Percentiles rank a stretch among this genome's conserved stretches.
phyloP scores from a whole-genome alignment of 148 eudicot species.

The Bassia scoparia region DNA sequence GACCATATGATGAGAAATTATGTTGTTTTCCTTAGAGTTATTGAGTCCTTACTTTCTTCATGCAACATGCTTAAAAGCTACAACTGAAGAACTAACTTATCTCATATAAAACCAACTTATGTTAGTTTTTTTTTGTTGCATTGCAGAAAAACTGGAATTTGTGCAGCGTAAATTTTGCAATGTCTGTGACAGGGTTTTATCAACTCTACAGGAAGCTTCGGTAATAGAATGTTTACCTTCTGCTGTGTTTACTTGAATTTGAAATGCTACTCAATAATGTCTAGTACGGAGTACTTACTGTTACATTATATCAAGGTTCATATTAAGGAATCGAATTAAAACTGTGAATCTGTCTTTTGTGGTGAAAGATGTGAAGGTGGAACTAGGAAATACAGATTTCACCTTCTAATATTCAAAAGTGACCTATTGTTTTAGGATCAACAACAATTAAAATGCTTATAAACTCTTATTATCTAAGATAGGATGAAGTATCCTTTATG shows the following conservation, averaged over 20 bases:
- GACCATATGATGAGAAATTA: no score
- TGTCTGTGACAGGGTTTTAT: conserved; percentile 24
- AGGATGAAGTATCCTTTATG: background rate
- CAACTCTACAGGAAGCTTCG: conserved; percentile 23
- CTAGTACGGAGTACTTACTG: no score
- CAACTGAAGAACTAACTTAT: no score
- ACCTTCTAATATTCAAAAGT: background rate
- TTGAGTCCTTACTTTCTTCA: no score
- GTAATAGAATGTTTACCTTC: conserved; percentile 3
- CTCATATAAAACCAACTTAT: background rate
- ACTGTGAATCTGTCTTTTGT: no score
- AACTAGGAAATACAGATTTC: background rate
- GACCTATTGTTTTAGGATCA: background rate
- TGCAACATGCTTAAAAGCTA: no score
- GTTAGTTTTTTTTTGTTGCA: background rate
- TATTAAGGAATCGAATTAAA: no score
- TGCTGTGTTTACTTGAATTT: no score
- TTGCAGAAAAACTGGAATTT: conserved; percentile 31
- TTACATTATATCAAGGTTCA: no score
- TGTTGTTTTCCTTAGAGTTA: no score
- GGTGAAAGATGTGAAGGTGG: no score
- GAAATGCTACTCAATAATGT: no score
- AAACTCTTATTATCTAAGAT: background rate
- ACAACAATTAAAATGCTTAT: background rate
- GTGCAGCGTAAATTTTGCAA: conserved; percentile 26